Conservation (phyloP, 495 filamentous ascomycete genomes). For the Annulohypoxylon nitens region DNA sequence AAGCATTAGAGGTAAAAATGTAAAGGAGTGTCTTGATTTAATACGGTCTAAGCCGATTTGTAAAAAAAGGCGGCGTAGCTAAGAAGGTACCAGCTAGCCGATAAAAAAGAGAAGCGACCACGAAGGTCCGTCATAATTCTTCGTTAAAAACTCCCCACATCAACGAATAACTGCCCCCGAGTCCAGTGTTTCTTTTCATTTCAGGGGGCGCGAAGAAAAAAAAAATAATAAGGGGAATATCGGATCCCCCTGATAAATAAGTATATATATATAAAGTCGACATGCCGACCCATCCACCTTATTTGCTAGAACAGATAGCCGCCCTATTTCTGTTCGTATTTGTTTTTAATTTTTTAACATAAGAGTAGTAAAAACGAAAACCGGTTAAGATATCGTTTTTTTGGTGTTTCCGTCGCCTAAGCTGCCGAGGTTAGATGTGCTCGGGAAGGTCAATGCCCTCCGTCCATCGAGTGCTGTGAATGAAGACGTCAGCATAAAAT, state of each 20-base stretch:
- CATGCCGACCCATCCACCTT: neutral
- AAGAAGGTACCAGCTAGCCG: neutral
- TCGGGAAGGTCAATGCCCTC: slow-evolving; percentile 48
- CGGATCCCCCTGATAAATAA: neutral
- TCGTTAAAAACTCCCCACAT: neutral
- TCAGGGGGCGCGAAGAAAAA: neutral
- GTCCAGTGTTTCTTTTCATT: neutral
- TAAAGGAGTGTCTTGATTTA: neutral
- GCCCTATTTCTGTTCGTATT: slow-evolving; percentile 13
- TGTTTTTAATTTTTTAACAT: slow-evolving; percentile 10
- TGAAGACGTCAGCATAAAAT: slow-evolving; percentile 11
- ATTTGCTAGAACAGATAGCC: slow-evolving; percentile 19
- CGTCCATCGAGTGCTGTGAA: slow-evolving; percentile 45
- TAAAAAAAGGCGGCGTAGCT: neutral
- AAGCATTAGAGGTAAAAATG: neutral
- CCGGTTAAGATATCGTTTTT: slow-evolving; percentile 27
- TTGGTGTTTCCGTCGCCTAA: neutral
- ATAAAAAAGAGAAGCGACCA: slow-evolving; percentile 10
- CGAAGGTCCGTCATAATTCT: neutral
- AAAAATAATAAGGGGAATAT: neutral
- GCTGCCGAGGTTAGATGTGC: slow-evolving; percentile 26
- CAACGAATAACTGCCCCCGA: neutral
- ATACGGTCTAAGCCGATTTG: neutral
- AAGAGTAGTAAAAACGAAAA: slow-evolving; percentile 31
- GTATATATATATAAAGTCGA: slow-evolving; percentile 5